These are phyloP conservation scores for Stereum hirsutum DNA, from an alignment of 1,284 basidiomycete genomes.

Conservation along the genomic window DNA sequence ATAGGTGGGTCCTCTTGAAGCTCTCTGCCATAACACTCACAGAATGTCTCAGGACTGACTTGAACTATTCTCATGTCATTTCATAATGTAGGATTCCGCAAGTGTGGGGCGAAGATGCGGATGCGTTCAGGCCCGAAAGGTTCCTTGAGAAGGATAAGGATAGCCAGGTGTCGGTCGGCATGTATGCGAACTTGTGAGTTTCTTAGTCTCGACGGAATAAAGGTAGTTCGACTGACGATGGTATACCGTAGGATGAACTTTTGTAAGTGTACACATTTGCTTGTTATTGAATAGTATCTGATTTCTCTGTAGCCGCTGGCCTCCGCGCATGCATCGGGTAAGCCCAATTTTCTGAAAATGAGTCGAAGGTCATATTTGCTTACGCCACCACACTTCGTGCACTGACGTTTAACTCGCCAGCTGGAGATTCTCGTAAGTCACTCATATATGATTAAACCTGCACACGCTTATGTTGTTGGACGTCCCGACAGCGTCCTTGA, in stretches of 20 bases:
- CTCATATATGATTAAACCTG: neutral
- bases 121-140: slow-evolving; percentile 40
- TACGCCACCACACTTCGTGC: neutral
- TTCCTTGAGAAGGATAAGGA: slow-evolving; percentile 28
- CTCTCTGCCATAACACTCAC: no score
- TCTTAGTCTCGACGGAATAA: neutral
- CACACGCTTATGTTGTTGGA: neutral
- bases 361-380: neutral
- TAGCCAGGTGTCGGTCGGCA: slow-evolving; percentile 31
- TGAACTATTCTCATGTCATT: no score
- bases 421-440: slow-evolving; percentile 1
- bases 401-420: no score
- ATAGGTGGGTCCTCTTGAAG: slow-evolving; percentile 19
- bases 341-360: slow-evolving; percentile 5
- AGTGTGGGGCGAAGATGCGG: slow-evolving; percentile 41
- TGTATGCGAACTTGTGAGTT: slow-evolving; percentile 42
- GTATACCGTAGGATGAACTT: slow-evolving; percentile 14
- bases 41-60: neutral
- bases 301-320: slow-evolving; percentile 14
- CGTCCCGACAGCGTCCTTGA: slow-evolving; percentile 16
- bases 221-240: neutral
- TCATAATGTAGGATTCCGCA: slow-evolving; percentile 16
- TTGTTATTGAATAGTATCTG: neutral
- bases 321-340: slow-evolving; percentile 24
- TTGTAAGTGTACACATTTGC: slow-evolving; percentile 3